phyloP scores from a whole-genome alignment of 805 yeast species.

The Isabelozyma gotoi region DNA sequence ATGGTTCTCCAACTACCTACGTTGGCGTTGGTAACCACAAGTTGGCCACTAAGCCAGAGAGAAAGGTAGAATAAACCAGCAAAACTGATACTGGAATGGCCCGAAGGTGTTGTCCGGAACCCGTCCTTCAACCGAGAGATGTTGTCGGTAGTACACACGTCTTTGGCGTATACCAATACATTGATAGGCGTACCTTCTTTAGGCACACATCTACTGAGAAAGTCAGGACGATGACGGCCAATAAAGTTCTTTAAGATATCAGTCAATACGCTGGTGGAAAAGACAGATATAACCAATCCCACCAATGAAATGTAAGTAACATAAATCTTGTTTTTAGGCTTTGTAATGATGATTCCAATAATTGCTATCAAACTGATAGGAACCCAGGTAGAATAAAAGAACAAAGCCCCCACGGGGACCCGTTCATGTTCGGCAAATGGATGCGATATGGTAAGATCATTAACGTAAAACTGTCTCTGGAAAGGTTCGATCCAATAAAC shows the following conservation, averaged over 20 bases:
- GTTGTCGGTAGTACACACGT: slow-evolving; percentile 61
- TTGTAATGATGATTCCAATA: slow-evolving; percentile 42
- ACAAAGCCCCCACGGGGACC: slow-evolving; percentile 56
- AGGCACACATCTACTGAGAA: slow-evolving; percentile 82
- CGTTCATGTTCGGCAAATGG: slow-evolving; percentile 78
- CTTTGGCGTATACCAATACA: slow-evolving; percentile 57
- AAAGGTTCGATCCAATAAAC: slow-evolving; percentile 51
- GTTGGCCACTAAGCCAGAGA: slow-evolving; percentile 69
- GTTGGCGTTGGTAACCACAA: slow-evolving; percentile 41
- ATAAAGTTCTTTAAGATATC: slow-evolving; percentile 78
- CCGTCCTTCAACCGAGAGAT: slow-evolving; percentile 56
- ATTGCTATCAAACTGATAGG: slow-evolving; percentile 46
- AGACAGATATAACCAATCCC: slow-evolving; percentile 63
- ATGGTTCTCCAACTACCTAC: slow-evolving; percentile 66
- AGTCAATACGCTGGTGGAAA: slow-evolving; percentile 62
- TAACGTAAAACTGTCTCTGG: slow-evolving; percentile 72
- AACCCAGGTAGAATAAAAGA: slow-evolving; percentile 50
- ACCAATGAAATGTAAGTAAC: slow-evolving; percentile 62
- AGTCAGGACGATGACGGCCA: slow-evolving; percentile 92
- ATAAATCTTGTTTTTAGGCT: slow-evolving; percentile 54
- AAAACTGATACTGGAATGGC: slow-evolving; percentile 73
- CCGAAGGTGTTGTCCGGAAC: slow-evolving; percentile 80
- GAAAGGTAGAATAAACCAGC: slow-evolving; percentile 64
- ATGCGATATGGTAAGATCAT: slow-evolving; percentile 76
- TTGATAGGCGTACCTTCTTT: slow-evolving; percentile 52